These are phyloP conservation scores for Calycina herbarum DNA, from an alignment of 2,329 filamentous ascomycete genomes.

Conservation along the genomic window DNA sequence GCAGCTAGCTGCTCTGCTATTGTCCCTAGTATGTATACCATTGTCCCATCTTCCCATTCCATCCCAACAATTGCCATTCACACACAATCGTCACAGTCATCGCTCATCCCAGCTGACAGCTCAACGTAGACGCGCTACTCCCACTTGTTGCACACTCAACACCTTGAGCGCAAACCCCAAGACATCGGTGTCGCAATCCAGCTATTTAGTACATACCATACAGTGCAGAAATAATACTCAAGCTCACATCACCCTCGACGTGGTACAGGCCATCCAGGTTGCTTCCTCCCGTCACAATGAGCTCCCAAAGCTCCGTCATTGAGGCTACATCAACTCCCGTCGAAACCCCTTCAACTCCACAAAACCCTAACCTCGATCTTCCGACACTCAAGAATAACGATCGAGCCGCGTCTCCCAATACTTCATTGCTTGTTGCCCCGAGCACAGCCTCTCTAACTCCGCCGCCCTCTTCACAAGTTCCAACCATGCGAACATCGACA, in stretches of 20 bases:
- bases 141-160: neutral
- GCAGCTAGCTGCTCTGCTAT: neutral
- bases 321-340: constrained; percentile 27
- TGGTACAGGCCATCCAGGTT: neutral
- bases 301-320: constrained; percentile 31
- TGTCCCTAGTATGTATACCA: neutral
- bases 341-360: constrained; percentile 26
- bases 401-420: constrained; percentile 20
- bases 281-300: constrained; percentile 23
- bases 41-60: neutral
- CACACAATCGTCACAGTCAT: neutral
- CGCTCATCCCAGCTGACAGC: neutral
- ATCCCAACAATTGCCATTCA: neutral
- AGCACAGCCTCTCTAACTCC: constrained; percentile 55
- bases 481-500: constrained; percentile 28
- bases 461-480: constrained; percentile 61
- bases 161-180: neutral
- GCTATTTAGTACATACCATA: neutral
- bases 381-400: constrained; percentile 23
- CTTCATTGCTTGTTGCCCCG: constrained; percentile 26
- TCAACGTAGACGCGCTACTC: neutral
- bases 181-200: neutral
- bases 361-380: constrained; percentile 22
- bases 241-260: neutral
- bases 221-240: neutral